phyloP scores from a whole-genome alignment of 2,329 filamentous ascomycete genomes.

The Trichoderma sp. region DNA sequence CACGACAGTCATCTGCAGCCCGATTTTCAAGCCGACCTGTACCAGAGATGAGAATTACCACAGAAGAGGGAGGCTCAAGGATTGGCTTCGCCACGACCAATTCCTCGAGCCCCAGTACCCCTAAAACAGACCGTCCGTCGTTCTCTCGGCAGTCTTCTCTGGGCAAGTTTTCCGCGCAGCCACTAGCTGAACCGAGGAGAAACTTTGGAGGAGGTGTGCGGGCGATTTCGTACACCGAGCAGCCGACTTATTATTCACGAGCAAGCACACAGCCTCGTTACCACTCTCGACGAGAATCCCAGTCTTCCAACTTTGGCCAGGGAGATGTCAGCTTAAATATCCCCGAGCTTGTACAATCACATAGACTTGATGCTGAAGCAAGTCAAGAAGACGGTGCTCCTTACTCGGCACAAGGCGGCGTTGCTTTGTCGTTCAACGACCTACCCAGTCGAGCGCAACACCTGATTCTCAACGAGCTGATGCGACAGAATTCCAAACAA shows the following conservation, averaged over 20 bases:
- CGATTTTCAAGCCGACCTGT: conserved; percentile 74
- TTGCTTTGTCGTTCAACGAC: conserved; percentile 82
- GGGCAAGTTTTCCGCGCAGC: conserved; percentile 62
- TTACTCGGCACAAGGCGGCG: conserved; percentile 59
- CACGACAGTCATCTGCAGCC: conserved; percentile 54
- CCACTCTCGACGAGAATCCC: conserved; percentile 42
- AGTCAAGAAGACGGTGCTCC: conserved; percentile 38
- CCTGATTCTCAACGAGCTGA: conserved; percentile 82
- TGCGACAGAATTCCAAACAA: conserved; percentile 65
- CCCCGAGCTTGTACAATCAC: conserved; percentile 46
- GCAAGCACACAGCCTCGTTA: conserved; percentile 36
- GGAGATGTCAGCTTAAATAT: conserved; percentile 46
- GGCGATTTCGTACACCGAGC: conserved; percentile 64
- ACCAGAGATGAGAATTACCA: conserved; percentile 67
- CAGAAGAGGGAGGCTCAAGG: conserved; percentile 57
- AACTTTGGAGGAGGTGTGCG: conserved; percentile 57
- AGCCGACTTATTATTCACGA: conserved; percentile 27
- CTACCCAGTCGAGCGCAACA: conserved; percentile 82
- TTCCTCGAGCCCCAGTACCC: conserved; percentile 27
- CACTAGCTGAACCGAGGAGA: conserved; percentile 61
- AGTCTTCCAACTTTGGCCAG: conserved; percentile 33
- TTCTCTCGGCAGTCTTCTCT: conserved; percentile 50
- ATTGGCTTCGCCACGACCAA: conserved; percentile 68
- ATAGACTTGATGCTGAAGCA: conserved; percentile 31
- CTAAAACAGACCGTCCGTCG: conserved; percentile 39